phyloP scores from a whole-genome alignment of 1,284 basidiomycete species.

The Trichosporon asahii region DNA sequence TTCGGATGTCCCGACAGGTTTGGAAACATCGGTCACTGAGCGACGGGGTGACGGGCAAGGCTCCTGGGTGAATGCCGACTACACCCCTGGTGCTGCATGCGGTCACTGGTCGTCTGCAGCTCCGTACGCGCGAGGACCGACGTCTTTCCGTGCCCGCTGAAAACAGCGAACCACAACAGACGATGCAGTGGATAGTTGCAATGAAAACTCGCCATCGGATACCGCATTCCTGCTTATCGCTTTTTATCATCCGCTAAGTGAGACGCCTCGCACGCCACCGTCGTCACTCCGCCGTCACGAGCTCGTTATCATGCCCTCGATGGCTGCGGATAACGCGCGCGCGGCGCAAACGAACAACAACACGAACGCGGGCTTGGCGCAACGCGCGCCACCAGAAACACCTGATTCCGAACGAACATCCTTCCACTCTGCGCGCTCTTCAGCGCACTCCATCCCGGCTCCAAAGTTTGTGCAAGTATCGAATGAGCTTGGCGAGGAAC shows the following conservation, averaged over 20 bases:
- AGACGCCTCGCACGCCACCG: no score
- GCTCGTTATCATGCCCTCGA: not conserved
- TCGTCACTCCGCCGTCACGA: not conserved
- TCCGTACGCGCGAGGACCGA: not conserved
- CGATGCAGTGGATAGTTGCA: not conserved
- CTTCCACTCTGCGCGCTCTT: not conserved
- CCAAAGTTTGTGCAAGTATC: not conserved
- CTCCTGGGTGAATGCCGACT: not conserved
- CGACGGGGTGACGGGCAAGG: not conserved
- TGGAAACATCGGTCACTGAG: not conserved
- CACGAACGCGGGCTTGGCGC: not conserved
- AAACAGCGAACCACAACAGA: not conserved
- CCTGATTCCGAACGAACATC: not conserved
- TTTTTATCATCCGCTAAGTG: not conserved
- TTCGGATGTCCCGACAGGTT: not conserved
- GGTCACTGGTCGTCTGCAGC: not conserved
- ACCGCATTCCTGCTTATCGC: not conserved
- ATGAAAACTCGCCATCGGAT: not conserved
- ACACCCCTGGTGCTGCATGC: not conserved
- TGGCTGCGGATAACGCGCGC: not conserved
- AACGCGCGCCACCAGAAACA: not conserved
- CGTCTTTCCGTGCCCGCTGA: not conserved
- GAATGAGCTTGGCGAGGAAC: not conserved
- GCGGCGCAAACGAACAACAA: not conserved
- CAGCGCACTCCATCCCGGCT: not conserved